Evolutionary conservation across 768 basidiomycete genomes (phyloP), one percentile per base, ranked within the genome.

Genomic region (Tubosaeta sp.): DNA sequence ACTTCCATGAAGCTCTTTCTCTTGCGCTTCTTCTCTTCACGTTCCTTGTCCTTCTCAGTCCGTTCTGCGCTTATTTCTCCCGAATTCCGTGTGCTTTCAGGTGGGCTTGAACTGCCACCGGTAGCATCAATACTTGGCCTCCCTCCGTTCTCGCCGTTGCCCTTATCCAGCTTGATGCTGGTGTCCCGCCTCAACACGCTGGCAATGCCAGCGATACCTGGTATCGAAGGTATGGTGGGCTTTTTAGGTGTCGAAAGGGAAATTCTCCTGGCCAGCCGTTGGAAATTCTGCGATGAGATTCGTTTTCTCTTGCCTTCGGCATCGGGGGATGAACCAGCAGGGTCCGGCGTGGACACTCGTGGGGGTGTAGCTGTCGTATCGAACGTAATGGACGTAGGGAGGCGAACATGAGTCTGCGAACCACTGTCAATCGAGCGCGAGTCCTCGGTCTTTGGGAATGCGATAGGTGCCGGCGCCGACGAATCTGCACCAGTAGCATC

Each of bases 201-300:
- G 2, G 65, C 65, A 6, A 66, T 65, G 7, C 61, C 57, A 26
- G 66, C 67, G 6, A 67, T 61, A 17, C 56, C 63, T 3, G 64
- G 60, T 34, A 73, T 70, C 3, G 67, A 76, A 8, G 76, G 77
- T 16, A 79, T 73, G 10, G 76, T 78, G 34, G 77, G 79, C 56
- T 80, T 78, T 26, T 84, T 79, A 43, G 79, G 77, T 0, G 83
- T 78, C 10, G 69, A 27, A 74, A 88, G 67, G 10, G 88, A 90
- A 50, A 92, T 84, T 55, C 82, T 76, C 54, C 88, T 75, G 14
- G 88, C 90, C 34, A 92, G 64, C 16, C 88, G 79, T 65, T 90
- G 88, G 75, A 93, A 88, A 62, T 91, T 91, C 65, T 93, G 90
- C 26, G 88, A 86, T 9, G 88, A 84, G 52, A 88, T 89, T 17